A percentile compares a stretch with the other conserved stretches of the same genome.
Conservation (phyloP, 140 eudicot species). For the Flaveria floridana region DNA sequence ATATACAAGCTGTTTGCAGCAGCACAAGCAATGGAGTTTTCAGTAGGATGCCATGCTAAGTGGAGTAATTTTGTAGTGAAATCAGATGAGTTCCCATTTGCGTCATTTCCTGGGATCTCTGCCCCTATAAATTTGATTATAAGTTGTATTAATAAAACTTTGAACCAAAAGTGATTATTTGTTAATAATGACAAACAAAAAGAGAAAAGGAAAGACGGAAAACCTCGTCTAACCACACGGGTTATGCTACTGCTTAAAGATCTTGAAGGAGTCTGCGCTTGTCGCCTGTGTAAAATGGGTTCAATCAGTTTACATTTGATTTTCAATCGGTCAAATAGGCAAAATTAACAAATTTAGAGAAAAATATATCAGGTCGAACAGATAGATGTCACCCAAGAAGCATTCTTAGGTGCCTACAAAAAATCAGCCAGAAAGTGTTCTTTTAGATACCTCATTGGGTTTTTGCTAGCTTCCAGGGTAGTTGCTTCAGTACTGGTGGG, state of each 20-base stretch:
- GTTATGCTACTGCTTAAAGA: constrained; percentile 60
- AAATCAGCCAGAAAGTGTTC: not conserved
- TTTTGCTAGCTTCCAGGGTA: constrained; percentile 88
- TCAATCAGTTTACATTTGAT: not conserved
- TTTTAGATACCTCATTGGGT: constrained; percentile 76
- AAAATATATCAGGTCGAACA: not conserved
- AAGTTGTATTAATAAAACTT: not conserved
- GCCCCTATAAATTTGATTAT: constrained; percentile 18
- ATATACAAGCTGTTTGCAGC: constrained; percentile 96
- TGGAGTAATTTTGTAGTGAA: constrained; percentile 79
- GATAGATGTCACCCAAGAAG: not conserved
- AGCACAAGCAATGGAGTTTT: constrained; percentile 88
- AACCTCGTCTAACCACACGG: constrained; percentile 82
- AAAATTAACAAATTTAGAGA: not conserved
- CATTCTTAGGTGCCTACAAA: not conserved
- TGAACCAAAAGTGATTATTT: not conserved
- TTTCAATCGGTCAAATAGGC: not conserved
- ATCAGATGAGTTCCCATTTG: constrained; percentile 69
- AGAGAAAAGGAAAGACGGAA: not conserved
- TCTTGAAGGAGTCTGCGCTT: constrained; percentile 74
- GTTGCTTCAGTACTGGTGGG: constrained; percentile 72
- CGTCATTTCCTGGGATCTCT: constrained; percentile 60
- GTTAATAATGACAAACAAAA: not conserved
- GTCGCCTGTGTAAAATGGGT: constrained; percentile 47
- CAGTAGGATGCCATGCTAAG: constrained; percentile 93